These are phyloP conservation scores for Pythium rhizo-oryzae DNA, from an alignment of 352 stramenopile species.

Conservation along the genomic window DNA sequence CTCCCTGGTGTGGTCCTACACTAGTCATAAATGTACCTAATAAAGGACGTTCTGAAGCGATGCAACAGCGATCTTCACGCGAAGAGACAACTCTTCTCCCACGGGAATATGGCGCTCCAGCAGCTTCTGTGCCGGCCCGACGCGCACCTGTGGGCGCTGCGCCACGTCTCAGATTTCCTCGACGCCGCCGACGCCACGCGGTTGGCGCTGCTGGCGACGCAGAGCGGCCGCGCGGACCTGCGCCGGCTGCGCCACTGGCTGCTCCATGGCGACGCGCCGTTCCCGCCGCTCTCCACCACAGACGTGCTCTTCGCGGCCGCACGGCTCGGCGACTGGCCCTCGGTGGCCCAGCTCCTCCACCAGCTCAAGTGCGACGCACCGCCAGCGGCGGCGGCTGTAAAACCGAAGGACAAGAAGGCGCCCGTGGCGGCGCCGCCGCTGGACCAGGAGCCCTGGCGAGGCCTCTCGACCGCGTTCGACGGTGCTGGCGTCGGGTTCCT, in stretches of 20 bases:
- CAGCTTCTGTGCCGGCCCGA: not conserved
- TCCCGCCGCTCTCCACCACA: not conserved
- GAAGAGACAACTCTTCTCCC: too few relatives aligned
- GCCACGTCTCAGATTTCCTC: not conserved
- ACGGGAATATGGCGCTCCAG: not conserved
- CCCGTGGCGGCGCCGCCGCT: not conserved
- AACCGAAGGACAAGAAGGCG: too few relatives aligned
- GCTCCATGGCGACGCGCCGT: conserved; percentile 1
- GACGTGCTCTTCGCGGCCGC: not conserved
- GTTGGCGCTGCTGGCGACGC: not conserved
- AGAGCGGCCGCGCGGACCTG: conserved; percentile 1
- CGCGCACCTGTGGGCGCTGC: not conserved
- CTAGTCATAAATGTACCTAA: too few relatives aligned
- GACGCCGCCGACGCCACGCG: not conserved
- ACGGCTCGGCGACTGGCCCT: not conserved
- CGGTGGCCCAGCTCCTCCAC: not conserved
- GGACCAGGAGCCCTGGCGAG: not conserved
- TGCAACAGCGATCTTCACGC: too few relatives aligned
- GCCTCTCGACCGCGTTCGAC: not conserved
- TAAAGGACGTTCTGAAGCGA: too few relatives aligned
- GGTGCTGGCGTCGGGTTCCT: not conserved
- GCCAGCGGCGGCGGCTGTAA: not conserved
- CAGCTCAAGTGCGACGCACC: not conserved
- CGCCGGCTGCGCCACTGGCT: not conserved
- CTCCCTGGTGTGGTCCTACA: too few relatives aligned